Conservation (phyloP, 805 yeast genomes). For the Teunomyces cretensis region DNA sequence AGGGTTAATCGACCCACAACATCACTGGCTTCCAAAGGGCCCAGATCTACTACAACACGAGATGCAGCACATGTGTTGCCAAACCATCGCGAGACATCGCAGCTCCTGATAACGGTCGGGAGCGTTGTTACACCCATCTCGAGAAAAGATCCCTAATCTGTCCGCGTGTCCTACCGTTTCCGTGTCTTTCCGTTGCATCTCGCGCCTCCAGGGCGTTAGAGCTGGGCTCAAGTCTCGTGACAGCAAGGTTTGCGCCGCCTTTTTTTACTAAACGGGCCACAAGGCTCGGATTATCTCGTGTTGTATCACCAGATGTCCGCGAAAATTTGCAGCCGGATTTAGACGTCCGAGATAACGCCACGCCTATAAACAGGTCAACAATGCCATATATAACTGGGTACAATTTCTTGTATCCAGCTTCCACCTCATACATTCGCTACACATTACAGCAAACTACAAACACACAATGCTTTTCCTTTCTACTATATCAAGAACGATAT, state of each 20-base stretch:
- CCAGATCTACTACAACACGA: too few relatives aligned
- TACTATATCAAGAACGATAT: constrained; percentile 3
- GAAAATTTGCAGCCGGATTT: constrained; percentile 5
- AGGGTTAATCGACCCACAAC: too few relatives aligned
- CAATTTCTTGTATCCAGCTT: background rate
- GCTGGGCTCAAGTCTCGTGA: background rate
- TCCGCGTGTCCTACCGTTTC: background rate
- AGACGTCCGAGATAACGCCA: constrained; percentile 3
- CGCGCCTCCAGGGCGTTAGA: background rate
- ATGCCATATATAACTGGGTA: background rate
- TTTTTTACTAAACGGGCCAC: constrained; percentile 1
- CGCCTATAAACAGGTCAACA: background rate
- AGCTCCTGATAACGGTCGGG: background rate
- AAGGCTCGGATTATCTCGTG: background rate
- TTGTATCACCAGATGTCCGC: constrained; percentile 3
- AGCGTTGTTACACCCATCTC: background rate
- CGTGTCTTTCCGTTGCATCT: background rate
- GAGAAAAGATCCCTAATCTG: background rate
- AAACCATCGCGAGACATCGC: background rate
- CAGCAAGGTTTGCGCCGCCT: background rate
- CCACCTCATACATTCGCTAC: too few relatives aligned
- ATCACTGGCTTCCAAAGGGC: too few relatives aligned
- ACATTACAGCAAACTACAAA: background rate
- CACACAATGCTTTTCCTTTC: constrained; percentile 1
- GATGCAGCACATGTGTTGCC: too few relatives aligned